Base-by-base conservation (phyloP, 2,329 filamentous ascomycete genomes). In the Aspergillus sp. region DNA sequence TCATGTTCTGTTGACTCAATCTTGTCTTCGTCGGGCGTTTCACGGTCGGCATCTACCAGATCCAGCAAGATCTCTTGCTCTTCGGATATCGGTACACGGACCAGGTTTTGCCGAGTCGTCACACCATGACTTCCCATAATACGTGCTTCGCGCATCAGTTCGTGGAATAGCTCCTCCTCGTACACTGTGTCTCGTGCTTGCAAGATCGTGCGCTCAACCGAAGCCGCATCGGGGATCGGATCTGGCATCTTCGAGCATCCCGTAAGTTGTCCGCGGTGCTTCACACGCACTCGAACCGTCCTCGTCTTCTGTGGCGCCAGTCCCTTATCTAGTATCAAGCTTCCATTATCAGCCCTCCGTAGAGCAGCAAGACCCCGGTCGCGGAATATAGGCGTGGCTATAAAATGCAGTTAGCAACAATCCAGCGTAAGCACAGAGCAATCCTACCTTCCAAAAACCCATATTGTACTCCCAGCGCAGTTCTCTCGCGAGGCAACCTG, bases 381-480 rank as follows among this genome's bases (percentile, higher is more conserved):
- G 79, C 82, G 82, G 70, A 88, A 88, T 42, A 82, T 80, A 11
- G 80, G 78, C 15, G 81, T 80, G 53, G 86, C 84, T 82, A 51
- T 36, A 36, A 1, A 32, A 30, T 30, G n/a, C 10, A 11, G 49
- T 62, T 47, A 56, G 39, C 39, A 66, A 50, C 8, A 17, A 15
- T 8, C 32, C 36, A 19, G n/a, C 7, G 2, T 19, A 23, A 2
- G 17, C 7, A 10, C n/a, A 1, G 15, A 8, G 11, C 47, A 36
- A 53, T 67, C 77, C 57, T 75, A 84, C 84, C 84, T 80, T 97
- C 94, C 11, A 89, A 84, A 71, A 96, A 96, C 7, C 94, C 95
- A 76, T 94, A 97, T 64, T 90, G 88, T 38, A 98, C 94, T 19
- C 90, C 92, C 53, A 98, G 82, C 0, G 87, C 88, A 66, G 91